A percentile compares a stretch with the other conserved stretches of the same genome.
Conservation (phyloP, 164 flowering plant species). For the Protea cynaroides region DNA sequence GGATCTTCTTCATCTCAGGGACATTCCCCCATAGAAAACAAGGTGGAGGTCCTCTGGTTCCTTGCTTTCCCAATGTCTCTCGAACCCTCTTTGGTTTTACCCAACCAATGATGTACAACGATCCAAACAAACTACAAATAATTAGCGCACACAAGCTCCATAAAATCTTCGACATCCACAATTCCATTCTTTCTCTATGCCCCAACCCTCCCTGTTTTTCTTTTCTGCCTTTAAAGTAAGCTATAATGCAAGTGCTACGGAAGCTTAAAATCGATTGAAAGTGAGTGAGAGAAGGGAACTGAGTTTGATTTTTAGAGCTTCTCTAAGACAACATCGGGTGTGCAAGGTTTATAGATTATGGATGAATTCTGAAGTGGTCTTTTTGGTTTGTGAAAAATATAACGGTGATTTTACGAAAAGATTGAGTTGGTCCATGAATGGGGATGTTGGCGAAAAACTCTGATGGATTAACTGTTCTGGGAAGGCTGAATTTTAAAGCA, state of each 20-base stretch:
- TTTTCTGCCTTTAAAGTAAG: conserved; percentile 24
- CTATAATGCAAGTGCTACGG: conserved; percentile 37
- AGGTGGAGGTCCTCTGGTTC: neutral
- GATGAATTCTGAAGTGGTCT: conserved; percentile 47
- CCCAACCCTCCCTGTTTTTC: too few relatives aligned
- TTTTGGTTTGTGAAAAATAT: conserved; percentile 49
- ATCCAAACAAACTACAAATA: too few relatives aligned
- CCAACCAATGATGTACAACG: too few relatives aligned
- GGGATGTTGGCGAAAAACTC: conserved; percentile 6
- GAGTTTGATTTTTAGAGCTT: conserved; percentile 32
- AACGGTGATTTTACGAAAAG: conserved; percentile 16
- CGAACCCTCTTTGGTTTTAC: too few relatives aligned
- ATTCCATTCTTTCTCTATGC: too few relatives aligned
- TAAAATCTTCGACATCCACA: too few relatives aligned
- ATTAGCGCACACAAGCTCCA: too few relatives aligned
- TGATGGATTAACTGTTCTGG: conserved; percentile 1
- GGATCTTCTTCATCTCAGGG: conserved; percentile 37
- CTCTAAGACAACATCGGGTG: conserved; percentile 18
- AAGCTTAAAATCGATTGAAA: conserved; percentile 39
- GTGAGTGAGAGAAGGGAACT: conserved; percentile 40
- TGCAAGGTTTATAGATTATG: conserved; percentile 64
- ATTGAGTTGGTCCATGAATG: conserved; percentile 13
- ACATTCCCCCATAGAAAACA: conserved; percentile 20
- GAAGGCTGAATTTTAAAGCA: neutral
- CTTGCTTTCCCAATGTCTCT: neutral